Percentiles rank a stretch among this genome's conserved stretches.
These are phyloP conservation scores for Tremellales sp. DNA, from an alignment of 1,284 basidiomycete genomes.

Conservation along the genomic window DNA sequence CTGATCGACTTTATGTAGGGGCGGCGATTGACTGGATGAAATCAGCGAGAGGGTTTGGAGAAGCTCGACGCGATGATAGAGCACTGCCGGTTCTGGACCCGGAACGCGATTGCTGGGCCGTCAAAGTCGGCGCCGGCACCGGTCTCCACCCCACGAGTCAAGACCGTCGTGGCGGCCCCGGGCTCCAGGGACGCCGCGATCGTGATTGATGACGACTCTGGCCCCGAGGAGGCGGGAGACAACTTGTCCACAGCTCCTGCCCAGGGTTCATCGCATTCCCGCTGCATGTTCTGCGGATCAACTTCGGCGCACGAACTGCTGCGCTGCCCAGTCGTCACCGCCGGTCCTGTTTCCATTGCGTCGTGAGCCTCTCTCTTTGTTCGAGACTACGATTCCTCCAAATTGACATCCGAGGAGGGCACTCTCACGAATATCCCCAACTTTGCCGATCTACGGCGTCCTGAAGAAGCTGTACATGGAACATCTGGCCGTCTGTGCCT, in stretches of 20 bases:
- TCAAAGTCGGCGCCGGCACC: not conserved
- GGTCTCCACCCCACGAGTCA: not conserved
- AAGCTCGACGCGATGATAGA: not conserved
- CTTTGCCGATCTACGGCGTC: not conserved
- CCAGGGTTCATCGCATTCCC: not conserved
- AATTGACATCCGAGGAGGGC: not conserved
- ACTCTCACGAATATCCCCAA: no score
- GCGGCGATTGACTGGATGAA: not conserved
- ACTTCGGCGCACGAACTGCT: conserved; percentile 2
- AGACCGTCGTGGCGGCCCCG: not conserved
- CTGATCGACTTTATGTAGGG: no score
- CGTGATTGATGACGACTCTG: not conserved
- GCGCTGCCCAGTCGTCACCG: conserved; percentile 14
- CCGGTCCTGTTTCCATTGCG: conserved; percentile 15
- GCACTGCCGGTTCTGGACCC: no score
- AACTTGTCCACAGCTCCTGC: not conserved
- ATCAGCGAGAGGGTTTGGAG: not conserved
- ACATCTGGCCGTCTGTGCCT: conserved; percentile 18
- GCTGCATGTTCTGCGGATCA: conserved; percentile 15
- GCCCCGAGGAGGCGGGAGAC: not conserved
- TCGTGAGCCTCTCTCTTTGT: not conserved
- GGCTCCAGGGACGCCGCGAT: not conserved
- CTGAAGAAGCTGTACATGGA: not conserved
- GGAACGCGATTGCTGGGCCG: no score
- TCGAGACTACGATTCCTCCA: not conserved